These are phyloP conservation scores for Dendrothele bispora DNA, from an alignment of 768 basidiomycete species.

Conservation along the genomic window DNA sequence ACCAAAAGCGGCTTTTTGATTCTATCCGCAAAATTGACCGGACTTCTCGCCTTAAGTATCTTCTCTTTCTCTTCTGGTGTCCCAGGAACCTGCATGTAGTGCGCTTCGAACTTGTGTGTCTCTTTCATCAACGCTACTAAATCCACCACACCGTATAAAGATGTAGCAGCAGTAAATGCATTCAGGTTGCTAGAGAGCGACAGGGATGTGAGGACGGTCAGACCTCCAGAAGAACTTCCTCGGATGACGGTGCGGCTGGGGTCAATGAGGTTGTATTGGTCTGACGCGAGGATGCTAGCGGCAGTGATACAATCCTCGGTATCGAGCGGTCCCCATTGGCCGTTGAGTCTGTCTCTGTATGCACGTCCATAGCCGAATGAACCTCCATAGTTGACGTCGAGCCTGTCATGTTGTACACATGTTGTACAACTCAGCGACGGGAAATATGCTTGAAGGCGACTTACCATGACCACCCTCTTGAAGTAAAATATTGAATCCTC, in stretches of 20 bases:
- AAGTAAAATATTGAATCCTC: constrained; percentile 66
- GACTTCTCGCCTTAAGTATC: constrained; percentile 54
- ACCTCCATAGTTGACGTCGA: constrained; percentile 79
- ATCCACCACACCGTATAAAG: constrained; percentile 68
- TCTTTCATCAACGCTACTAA: constrained; percentile 47
- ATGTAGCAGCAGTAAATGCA: constrained; percentile 63
- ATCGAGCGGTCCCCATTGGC: constrained; percentile 76
- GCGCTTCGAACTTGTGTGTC: constrained; percentile 59
- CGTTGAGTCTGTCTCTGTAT: constrained; percentile 62
- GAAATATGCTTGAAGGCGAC: no score
- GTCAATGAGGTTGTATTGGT: constrained; percentile 58
- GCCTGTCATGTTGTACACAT: no score
- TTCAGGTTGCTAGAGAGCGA: constrained; percentile 38
- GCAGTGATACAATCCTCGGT: constrained; percentile 66
- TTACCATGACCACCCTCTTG: constrained; percentile 73
- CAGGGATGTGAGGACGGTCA: constrained; percentile 55
- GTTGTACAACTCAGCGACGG: no score
- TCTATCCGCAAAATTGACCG: constrained; percentile 47
- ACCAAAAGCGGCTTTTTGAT: constrained; percentile 56
- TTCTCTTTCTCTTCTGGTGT: constrained; percentile 43
- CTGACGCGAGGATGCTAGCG: constrained; percentile 43
- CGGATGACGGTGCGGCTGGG: constrained; percentile 63
- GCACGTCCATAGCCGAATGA: constrained; percentile 71
- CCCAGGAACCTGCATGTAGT: constrained; percentile 54
- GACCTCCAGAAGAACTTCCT: constrained; percentile 76